Conservation (phyloP, 176 grass and related monocot species). For the Oryza australiensis region DNA sequence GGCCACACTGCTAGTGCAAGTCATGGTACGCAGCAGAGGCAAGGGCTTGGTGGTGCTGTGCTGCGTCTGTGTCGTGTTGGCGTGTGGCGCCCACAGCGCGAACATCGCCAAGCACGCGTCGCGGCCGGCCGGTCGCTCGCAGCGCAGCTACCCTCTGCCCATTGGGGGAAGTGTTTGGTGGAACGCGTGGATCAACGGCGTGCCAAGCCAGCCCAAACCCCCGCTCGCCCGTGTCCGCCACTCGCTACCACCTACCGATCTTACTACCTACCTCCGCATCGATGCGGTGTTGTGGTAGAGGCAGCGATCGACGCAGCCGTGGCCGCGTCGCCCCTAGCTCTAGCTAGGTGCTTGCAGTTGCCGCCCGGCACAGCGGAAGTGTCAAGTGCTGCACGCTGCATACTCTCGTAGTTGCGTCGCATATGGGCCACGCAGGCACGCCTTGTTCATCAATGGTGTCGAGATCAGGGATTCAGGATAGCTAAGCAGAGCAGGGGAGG, state of each 20-base stretch:
- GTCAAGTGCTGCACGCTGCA: no score
- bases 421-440: background rate
- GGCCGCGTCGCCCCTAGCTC: background rate
- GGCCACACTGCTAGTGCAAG: no score
- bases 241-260: background rate
- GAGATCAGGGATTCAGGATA: background rate
- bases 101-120: background rate
- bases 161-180: conserved; percentile 26
- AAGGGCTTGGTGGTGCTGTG: background rate
- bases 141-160: background rate
- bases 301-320: background rate
- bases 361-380: background rate
- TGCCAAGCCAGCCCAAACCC: background rate
- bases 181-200: conserved; percentile 25
- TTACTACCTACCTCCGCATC: background rate
- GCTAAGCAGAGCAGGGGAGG: background rate
- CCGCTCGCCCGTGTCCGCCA: background rate
- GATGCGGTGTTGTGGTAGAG: background rate
- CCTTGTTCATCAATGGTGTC: background rate
- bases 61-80: background rate
- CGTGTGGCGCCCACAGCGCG: background rate
- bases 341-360: background rate
- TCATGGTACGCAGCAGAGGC: no score
- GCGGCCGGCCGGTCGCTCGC: background rate
- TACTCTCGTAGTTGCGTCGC: no score